Conservation (phyloP, 2,329 filamentous ascomycete genomes). For the Penicillium sp. region DNA sequence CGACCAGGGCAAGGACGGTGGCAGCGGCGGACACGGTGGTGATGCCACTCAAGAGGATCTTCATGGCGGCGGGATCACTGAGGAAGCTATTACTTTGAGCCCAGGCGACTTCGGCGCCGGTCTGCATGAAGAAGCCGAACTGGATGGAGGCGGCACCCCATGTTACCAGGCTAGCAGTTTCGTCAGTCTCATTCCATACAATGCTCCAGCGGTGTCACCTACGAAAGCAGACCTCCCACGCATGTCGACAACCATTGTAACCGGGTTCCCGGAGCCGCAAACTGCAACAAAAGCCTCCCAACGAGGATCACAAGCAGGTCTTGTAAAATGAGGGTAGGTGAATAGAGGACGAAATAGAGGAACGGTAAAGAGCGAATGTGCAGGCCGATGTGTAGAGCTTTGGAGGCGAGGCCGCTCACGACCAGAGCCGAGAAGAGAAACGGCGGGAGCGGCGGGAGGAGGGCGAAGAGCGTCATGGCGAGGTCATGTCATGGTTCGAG, state of each 20-base stretch:
- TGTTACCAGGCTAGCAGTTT: constrained; percentile 26
- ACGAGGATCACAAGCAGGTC: constrained; percentile 35
- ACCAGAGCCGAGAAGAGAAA: constrained; percentile 31
- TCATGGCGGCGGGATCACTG: constrained; percentile 37
- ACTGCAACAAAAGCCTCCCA: constrained; percentile 30
- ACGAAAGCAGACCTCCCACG: constrained; percentile 31
- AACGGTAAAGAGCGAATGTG: constrained; percentile 34
- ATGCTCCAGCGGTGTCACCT: constrained; percentile 7
- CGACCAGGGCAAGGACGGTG: constrained; percentile 26
- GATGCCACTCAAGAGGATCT: constrained; percentile 38
- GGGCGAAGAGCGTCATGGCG: constrained; percentile 21
- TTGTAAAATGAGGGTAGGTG: constrained; percentile 38
- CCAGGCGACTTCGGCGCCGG: constrained; percentile 42
- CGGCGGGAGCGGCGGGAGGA: constrained; percentile 21
- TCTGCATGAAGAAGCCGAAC: constrained; percentile 42
- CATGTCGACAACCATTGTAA: constrained; percentile 26
- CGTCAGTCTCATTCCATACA: neutral
- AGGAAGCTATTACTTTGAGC: constrained; percentile 35
- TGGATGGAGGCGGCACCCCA: constrained; percentile 35
- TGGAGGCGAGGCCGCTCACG: constrained; percentile 34
- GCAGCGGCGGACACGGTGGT: constrained; percentile 27
- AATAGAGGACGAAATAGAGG: constrained; percentile 35
- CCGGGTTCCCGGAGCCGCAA: constrained; percentile 16
- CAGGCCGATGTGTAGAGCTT: constrained; percentile 34
- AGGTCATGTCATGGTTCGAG: constrained; percentile 21